Evolutionary conservation across 257 asterid genomes (phyloP).

Genomic region (Solanum phureja): DNA sequence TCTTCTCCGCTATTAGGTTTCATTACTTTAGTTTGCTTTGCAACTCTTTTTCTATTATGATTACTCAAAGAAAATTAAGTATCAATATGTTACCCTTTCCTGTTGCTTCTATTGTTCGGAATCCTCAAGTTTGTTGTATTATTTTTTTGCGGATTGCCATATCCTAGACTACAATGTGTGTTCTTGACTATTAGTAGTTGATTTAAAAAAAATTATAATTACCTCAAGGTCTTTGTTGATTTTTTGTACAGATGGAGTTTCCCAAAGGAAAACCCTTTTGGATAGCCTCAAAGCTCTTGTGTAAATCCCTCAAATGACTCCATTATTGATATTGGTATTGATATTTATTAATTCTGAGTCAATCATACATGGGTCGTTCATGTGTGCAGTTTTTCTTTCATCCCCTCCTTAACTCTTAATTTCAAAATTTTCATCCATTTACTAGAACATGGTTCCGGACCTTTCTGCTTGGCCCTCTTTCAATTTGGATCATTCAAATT

Average conservation of each 20-base stretch:
- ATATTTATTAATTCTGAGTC: too few relatives aligned
- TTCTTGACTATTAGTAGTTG: too few relatives aligned
- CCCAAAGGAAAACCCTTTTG: slow-evolving; percentile 54
- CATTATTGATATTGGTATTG: slow-evolving; percentile 5
- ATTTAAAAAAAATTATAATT: neutral
- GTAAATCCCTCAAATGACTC: slow-evolving; percentile 54
- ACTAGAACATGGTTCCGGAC: too few relatives aligned
- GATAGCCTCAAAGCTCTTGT: slow-evolving; percentile 44
- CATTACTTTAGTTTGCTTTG: neutral
- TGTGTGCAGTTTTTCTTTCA: too few relatives aligned
- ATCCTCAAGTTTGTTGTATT: neutral
- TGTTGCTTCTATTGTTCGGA: neutral
- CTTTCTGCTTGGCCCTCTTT: too few relatives aligned
- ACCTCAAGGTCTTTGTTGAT: slow-evolving; percentile 41
- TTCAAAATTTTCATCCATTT: too few relatives aligned
- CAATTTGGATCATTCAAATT: too few relatives aligned
- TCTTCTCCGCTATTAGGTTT: neutral
- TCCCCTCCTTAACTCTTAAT: too few relatives aligned
- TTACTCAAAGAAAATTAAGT: neutral
- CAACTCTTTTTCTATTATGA: neutral
- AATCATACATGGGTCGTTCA: too few relatives aligned
- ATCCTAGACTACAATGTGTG: neutral
- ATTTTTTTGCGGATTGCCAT: neutral
- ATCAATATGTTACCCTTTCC: neutral
- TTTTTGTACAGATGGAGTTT: slow-evolving; percentile 29